Conservation (phyloP, 1,284 basidiomycete species). For the Laetiporus sulphureus region DNA sequence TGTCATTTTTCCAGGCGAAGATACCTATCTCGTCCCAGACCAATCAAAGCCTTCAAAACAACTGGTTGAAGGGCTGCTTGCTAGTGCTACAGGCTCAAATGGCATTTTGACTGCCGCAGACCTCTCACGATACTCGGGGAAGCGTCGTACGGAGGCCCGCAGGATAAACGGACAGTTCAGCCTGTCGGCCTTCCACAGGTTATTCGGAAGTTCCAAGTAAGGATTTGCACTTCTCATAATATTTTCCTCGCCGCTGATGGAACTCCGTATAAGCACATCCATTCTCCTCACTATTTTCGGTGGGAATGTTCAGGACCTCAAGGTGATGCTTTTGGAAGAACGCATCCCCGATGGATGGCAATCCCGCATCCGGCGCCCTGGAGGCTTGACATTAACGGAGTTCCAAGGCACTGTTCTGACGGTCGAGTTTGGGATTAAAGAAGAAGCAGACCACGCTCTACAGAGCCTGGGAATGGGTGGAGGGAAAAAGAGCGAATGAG, state of each 20-base stretch:
- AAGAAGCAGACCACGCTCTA: constrained; percentile 17
- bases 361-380: constrained; percentile 42
- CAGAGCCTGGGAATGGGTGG: too few relatives aligned
- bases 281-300: constrained; percentile 61
- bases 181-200: constrained; percentile 40
- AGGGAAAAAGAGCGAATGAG: too few relatives aligned
- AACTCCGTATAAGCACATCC: constrained; percentile 38
- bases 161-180: constrained; percentile 49
- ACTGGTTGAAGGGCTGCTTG: constrained; percentile 51
- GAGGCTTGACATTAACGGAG: constrained; percentile 50
- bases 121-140: constrained; percentile 44
- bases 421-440: constrained; percentile 42
- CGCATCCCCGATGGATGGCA: constrained; percentile 67
- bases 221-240: too few relatives aligned
- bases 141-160: constrained; percentile 49
- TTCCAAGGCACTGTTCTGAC: constrained; percentile 52
- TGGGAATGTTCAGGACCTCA: constrained; percentile 49
- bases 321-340: constrained; percentile 53
- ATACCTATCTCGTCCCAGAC: constrained; percentile 39
- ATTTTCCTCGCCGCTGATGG: too few relatives aligned
- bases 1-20: constrained; percentile 41
- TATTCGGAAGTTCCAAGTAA: constrained; percentile 63
- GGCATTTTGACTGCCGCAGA: constrained; percentile 48
- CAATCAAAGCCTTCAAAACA: constrained; percentile 44
- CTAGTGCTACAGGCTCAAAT: constrained; percentile 42